These are phyloP conservation scores for Flaveria brownii DNA, from an alignment of 129 eudicot species.

Conservation along the genomic window DNA sequence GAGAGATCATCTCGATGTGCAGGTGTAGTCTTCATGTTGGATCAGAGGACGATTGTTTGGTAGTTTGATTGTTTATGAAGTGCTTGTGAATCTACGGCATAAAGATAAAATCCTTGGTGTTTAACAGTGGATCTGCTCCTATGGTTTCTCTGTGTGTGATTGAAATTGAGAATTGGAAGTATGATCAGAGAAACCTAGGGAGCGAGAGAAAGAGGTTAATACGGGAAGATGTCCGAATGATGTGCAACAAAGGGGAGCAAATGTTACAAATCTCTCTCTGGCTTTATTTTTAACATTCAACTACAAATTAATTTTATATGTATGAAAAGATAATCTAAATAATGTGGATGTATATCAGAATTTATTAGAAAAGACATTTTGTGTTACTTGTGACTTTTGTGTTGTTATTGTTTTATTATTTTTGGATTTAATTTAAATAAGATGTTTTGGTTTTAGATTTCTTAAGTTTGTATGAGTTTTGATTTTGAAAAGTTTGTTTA, in stretches of 20 bases:
- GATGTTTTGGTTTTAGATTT: too few species aligned
- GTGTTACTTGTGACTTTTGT: too few species aligned
- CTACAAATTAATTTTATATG: background rate
- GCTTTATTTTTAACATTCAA: background rate
- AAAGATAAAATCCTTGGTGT: conserved; percentile 28
- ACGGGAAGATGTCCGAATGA: conserved; percentile 38
- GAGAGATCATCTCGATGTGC: conserved; percentile 36
- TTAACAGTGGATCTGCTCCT: conserved; percentile 10
- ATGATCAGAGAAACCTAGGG: conserved; percentile 41
- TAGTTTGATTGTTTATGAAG: background rate
- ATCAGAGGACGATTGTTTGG: background rate
- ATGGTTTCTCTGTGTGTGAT: conserved; percentile 24
- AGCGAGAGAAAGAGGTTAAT: conserved; percentile 35
- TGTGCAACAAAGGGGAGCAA: conserved; percentile 31
- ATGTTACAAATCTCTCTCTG: background rate
- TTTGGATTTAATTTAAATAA: too few species aligned
- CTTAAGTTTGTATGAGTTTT: too few species aligned
- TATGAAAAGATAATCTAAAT: background rate
- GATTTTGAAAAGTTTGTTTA: too few species aligned
- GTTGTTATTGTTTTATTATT: too few species aligned
- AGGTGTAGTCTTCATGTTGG: conserved; percentile 37
- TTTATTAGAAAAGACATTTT: too few species aligned
- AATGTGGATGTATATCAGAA: too few species aligned
- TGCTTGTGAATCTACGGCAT: background rate
- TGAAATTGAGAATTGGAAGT: conserved; percentile 12